Evolutionary conservation across 257 asterid genomes (phyloP), one percentile per base, ranked within the genome.

Genomic region (Nicotiana noctiflora): DNA sequence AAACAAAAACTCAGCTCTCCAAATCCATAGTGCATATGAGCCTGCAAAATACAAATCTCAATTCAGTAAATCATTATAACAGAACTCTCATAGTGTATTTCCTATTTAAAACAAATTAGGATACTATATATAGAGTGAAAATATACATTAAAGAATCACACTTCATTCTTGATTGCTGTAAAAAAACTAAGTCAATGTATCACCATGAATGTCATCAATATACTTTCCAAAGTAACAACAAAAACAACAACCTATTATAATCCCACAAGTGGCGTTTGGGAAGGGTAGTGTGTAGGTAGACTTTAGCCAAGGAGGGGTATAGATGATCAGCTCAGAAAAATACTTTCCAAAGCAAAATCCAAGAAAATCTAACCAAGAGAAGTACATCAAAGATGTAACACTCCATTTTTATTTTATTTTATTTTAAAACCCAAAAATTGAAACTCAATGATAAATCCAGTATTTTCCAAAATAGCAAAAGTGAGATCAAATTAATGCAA

Each of bases 21-120:
- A 85, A 86, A 88, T 4, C 85, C 86, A 82, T 75, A 76, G 81
- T 84, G 85, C 52, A 79, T 56, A 75, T 74, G 84, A 70, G 88
- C 88, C 91, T 88, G 85, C 37, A n/a, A 63, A 23, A 27, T 8
- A 70, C 67, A 80, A 18, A 77, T 44, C 59, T 4, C 59, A 67
- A 31, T 61, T 80, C 65, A 77, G 80, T 8, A 59, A 57, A 46
- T 72, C 60, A 46, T 4, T 13, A 23, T 23, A 46, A 21, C 78
- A 72, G 14, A 72, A 72, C 13, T 46, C 78, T 13, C 8, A 23
- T 23, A 60, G 67, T 23, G 8, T 31, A 25, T 61, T 60, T 21
- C 34, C 34, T 21, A 1, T 44, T n/a, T 37, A 19, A 40, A 11
- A 70, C 77, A 44, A 49, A 46, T 21, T 13, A 44, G n/a, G 59